These are phyloP conservation scores for Oryza coarctata DNA, from an alignment of 176 grass and related monocot genomes.

Conservation along the genomic window DNA sequence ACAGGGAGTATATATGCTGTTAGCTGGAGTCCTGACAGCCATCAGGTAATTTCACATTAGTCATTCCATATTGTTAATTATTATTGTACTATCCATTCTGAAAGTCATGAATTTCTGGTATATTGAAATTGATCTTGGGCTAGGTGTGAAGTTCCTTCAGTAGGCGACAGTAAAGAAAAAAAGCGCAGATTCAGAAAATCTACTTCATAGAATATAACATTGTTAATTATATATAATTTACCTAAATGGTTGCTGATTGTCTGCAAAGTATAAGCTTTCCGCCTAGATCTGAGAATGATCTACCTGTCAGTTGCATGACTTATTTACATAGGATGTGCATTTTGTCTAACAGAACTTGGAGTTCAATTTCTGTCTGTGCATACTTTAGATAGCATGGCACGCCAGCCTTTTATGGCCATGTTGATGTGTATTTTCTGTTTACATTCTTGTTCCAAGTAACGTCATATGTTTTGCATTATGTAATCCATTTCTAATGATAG, in stretches of 20 bases:
- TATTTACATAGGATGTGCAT: constrained; percentile 23
- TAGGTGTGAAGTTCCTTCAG: constrained; percentile 13
- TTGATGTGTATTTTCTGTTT: constrained; percentile 15
- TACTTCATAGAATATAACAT: neutral
- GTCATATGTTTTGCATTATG: constrained; percentile 16
- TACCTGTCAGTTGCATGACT: neutral
- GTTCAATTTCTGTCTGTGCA: neutral
- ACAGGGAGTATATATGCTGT: constrained; percentile 95
- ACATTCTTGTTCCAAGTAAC: neutral
- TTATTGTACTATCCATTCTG: neutral
- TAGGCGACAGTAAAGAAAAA: neutral
- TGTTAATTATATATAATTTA: constrained; percentile 20
- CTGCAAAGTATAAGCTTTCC: neutral
- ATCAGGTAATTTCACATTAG: constrained; percentile 66
- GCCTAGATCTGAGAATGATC: constrained; percentile 4
- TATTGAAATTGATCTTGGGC: neutral
- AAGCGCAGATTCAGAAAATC: neutral
- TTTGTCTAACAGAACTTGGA: neutral
- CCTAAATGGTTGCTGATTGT: neutral
- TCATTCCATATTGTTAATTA: constrained; percentile 33
- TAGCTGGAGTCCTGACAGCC: constrained; percentile 96
- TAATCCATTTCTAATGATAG: constrained; percentile 23
- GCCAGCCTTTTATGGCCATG: neutral
- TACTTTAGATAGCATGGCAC: neutral
- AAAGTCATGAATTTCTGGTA: constrained; percentile 1